phyloP scores from a whole-genome alignment of 192 early-diverging fungal species.

The Polychytrium aggregatum region DNA sequence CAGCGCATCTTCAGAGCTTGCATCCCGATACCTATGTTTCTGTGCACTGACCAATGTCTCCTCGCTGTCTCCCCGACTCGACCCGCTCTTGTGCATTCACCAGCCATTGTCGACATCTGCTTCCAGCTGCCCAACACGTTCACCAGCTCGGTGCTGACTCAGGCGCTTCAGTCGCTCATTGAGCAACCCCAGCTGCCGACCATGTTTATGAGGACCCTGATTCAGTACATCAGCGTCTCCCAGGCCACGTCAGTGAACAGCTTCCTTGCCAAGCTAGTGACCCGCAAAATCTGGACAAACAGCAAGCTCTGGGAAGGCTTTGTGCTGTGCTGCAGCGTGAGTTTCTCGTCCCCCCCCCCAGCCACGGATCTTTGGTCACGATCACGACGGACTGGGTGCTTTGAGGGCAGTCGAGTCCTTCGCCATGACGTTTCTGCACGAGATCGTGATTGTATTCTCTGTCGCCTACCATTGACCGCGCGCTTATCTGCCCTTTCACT shows the following conservation, averaged over 20 bases:
- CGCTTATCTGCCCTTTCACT: too few relatives aligned
- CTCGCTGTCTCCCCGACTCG: not conserved
- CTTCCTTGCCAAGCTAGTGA: conserved; percentile 48
- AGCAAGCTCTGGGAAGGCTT: conserved; percentile 69
- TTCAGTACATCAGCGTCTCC: conserved; percentile 53
- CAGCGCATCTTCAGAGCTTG: not conserved
- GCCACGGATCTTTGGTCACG: too few relatives aligned
- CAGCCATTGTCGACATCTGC: conserved; percentile 67
- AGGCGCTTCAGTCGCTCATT: conserved; percentile 53
- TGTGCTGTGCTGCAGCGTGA: conserved; percentile 47
- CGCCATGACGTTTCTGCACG: too few relatives aligned
- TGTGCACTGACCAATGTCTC: not conserved
- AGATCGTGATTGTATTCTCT: too few relatives aligned
- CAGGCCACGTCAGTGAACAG: conserved; percentile 45
- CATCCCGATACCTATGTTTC: not conserved
- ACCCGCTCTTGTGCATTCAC: conserved; percentile 1
- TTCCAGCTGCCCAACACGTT: conserved; percentile 54
- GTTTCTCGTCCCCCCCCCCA: too few relatives aligned
- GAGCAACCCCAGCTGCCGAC: conserved; percentile 56
- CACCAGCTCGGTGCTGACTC: conserved; percentile 56
- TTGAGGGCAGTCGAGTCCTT: too few relatives aligned
- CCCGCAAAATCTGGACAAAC: conserved; percentile 56
- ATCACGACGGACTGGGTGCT: too few relatives aligned
- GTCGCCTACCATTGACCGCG: too few relatives aligned
- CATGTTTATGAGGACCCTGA: conserved; percentile 67